These are phyloP conservation scores for Melanopsichium pennsylvanicum DNA, from an alignment of 1,284 basidiomycete species.

Conservation along the genomic window DNA sequence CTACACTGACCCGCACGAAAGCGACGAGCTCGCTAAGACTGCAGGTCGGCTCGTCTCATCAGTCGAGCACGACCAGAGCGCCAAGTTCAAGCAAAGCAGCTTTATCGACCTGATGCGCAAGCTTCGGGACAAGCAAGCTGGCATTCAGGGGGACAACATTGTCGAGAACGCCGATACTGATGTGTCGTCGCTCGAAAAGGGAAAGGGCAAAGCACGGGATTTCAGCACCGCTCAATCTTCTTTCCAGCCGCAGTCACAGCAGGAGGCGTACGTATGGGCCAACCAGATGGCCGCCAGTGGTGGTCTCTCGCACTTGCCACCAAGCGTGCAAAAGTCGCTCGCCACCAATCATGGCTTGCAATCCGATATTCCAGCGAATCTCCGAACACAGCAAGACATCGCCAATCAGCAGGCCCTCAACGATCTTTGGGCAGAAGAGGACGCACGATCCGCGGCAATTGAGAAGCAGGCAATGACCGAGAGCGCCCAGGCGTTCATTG, in stretches of 20 bases:
- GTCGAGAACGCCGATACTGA: conserved; percentile 67
- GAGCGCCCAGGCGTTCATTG: conserved; percentile 44
- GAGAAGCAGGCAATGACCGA: conserved; percentile 28
- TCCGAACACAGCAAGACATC: conserved; percentile 23
- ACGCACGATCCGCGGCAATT: conserved; percentile 47
- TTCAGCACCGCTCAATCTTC: background rate
- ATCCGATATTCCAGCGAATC: conserved; percentile 6
- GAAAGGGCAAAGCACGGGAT: conserved; percentile 49
- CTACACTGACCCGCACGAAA: conserved; percentile 37
- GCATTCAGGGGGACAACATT: conserved; percentile 82
- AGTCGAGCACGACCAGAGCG: conserved; percentile 72
- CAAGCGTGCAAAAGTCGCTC: conserved; percentile 30
- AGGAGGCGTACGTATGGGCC: conserved; percentile 44
- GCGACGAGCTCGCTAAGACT: conserved; percentile 66
- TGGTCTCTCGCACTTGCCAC: conserved; percentile 24
- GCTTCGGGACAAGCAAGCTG: conserved; percentile 81
- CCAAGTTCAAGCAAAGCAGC: conserved; percentile 86
- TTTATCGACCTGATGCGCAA: conserved; percentile 88
- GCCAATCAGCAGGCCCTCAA: conserved; percentile 42
- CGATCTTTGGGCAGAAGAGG: conserved; percentile 63
- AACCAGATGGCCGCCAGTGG: conserved; percentile 40
- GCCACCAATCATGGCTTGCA: conserved; percentile 13
- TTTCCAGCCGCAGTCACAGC: conserved; percentile 29
- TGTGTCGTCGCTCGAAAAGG: conserved; percentile 19
- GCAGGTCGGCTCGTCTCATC: conserved; percentile 66